Evolutionary conservation across 768 basidiomycete species (phyloP).

Genomic region (Suillus hirtellus): DNA sequence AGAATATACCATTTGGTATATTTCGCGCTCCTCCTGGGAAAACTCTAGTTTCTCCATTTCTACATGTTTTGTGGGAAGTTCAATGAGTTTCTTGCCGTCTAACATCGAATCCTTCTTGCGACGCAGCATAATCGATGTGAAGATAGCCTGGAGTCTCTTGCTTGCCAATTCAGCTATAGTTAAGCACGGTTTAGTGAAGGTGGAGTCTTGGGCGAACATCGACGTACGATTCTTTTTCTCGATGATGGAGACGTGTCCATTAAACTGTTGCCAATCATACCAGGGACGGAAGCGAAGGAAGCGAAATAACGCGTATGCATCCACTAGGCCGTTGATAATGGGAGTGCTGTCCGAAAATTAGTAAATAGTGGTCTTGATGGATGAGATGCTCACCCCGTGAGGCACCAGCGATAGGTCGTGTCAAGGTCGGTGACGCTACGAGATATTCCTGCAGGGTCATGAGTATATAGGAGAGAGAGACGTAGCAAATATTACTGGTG

Average conservation of each 20-base stretch:
- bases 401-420: constrained; percentile 60
- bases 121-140: constrained; percentile 53
- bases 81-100: constrained; percentile 68
- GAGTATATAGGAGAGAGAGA: background rate
- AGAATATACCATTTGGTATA: constrained; percentile 53
- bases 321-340: constrained; percentile 60
- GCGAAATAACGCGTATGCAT: constrained; percentile 48
- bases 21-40: constrained; percentile 57
- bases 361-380: constrained; percentile 9
- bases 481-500: constrained; percentile 39
- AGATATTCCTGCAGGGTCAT: constrained; percentile 42
- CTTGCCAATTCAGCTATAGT: constrained; percentile 51
- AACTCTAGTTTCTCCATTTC: constrained; percentile 56
- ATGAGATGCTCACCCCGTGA: constrained; percentile 51
- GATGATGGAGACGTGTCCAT: constrained; percentile 23
- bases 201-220: background rate
- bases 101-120: constrained; percentile 64
- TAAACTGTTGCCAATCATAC: constrained; percentile 44
- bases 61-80: constrained; percentile 58
- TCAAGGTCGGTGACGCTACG: constrained; percentile 55
- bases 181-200: constrained; percentile 5
- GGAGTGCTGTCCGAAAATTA: constrained; percentile 45
- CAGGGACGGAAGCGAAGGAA: constrained; percentile 42
- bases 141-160: constrained; percentile 57
- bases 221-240: constrained; percentile 57